Evolutionary conservation across 345 rosid species (phyloP).

Genomic region (Reutealis trisperma): DNA sequence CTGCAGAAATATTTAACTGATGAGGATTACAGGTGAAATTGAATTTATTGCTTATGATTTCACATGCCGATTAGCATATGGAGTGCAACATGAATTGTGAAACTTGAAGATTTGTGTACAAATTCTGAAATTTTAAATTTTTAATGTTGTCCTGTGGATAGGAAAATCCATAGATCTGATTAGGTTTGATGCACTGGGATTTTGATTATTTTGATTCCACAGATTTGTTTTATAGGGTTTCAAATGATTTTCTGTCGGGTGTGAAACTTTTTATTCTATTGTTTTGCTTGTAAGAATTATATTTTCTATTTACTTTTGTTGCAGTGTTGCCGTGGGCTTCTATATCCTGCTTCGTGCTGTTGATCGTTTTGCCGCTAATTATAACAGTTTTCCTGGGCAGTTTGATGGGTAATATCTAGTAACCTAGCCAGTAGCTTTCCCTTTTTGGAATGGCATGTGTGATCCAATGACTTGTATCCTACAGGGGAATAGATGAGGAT

Average conservation of each 20-base stretch:
- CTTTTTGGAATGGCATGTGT: neutral
- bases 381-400: conserved; percentile 89
- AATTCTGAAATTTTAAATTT: neutral
- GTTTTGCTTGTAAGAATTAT: conserved; percentile 8
- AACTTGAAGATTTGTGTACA: neutral
- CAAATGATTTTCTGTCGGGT: neutral
- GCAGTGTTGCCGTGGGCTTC: conserved; percentile 77
- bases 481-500: conserved; percentile 86
- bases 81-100: neutral
- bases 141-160: neutral
- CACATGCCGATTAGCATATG: neutral
- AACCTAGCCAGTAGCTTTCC: neutral
- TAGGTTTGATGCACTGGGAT: neutral
- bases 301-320: conserved; percentile 13
- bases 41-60: neutral
- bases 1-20: conserved; percentile 76
- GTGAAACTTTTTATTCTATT: neutral
- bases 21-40: conserved; percentile 75
- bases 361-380: conserved; percentile 83
- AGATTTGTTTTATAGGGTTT: neutral
- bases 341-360: conserved; percentile 87
- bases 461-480: conserved; percentile 9
- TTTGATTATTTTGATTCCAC: neutral
- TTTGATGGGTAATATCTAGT: conserved; percentile 75
- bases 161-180: neutral